Percentiles rank a stretch among this genome's conserved stretches.
These are phyloP conservation scores for Spergularia bocconei DNA, from an alignment of 148 eudicot genomes.

Conservation along the genomic window DNA sequence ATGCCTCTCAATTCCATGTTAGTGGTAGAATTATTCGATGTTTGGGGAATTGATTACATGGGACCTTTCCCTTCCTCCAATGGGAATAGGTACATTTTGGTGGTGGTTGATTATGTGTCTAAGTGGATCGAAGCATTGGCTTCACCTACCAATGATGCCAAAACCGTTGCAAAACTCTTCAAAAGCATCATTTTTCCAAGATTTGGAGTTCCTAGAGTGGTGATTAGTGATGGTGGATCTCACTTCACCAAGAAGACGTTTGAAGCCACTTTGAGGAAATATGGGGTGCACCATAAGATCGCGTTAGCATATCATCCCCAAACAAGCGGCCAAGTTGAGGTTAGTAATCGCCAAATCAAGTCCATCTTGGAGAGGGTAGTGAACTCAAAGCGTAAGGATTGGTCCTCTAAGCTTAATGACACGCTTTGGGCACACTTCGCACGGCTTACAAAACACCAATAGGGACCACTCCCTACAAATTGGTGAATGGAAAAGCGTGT, in stretches of 20 bases:
- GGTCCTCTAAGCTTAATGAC: not conserved
- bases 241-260: not conserved
- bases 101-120: not conserved
- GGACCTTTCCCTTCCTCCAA: not conserved
- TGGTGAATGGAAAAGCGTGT: not conserved
- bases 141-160: not conserved
- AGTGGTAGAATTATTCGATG: not conserved
- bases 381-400: not conserved
- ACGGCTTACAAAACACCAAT: conserved; percentile 13
- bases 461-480: too few relatives aligned
- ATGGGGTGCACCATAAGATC: not conserved
- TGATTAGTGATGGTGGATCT: not conserved
- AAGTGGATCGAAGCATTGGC: not conserved
- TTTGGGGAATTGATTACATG: not conserved
- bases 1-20: not conserved
- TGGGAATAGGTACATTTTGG: not conserved
- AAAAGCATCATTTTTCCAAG: not conserved
- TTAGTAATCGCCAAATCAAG: not conserved
- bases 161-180: not conserved
- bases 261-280: too few relatives aligned
- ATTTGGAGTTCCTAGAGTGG: not conserved
- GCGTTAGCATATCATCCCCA: not conserved
- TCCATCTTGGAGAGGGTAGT: not conserved
- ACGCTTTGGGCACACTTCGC: conserved; percentile 11
- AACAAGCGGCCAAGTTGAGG: not conserved